Evolutionary conservation across 2,329 filamentous ascomycete species (phyloP).

Genomic region (Alternaria infectoria): DNA sequence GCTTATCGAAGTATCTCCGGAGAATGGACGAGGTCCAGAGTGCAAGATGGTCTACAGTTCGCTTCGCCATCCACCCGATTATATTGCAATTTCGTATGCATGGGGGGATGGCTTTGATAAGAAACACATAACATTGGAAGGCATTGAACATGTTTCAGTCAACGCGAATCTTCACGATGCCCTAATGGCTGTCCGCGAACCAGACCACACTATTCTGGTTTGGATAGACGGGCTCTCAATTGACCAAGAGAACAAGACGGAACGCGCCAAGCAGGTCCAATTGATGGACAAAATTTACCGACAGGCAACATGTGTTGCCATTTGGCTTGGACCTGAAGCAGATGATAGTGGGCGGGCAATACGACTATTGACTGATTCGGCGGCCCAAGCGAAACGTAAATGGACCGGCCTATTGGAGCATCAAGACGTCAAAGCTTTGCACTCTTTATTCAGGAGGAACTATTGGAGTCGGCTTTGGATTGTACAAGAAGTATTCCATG

Average conservation of each 20-base stretch:
- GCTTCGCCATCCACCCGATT: too few species aligned
- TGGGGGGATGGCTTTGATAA: neutral
- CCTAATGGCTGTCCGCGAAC: neutral
- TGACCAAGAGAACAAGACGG: neutral
- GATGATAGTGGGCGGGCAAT: neutral
- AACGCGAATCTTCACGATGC: neutral
- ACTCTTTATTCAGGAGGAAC: fast-evolving
- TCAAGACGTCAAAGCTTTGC: neutral
- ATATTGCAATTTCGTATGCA: neutral
- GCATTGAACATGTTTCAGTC: too few species aligned
- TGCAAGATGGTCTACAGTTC: too few species aligned
- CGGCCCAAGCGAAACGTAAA: too few species aligned
- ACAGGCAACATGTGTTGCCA: neutral
- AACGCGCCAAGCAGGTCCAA: neutral
- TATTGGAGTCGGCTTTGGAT: neutral
- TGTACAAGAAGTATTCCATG: fast-evolving
- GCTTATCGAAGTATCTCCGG: too few species aligned
- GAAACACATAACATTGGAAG: neutral
- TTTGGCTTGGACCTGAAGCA: neutral
- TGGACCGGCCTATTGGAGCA: too few species aligned
- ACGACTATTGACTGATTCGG: too few species aligned
- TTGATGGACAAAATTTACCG: neutral
- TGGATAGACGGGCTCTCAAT: neutral
- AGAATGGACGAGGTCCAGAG: too few species aligned
- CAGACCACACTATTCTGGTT: too few species aligned